A percentile compares a stretch with the other conserved stretches of the same genome.
Evolutionary conservation across 495 filamentous ascomycete species (phyloP).

Genomic region (Penicillium bialowiezense): DNA sequence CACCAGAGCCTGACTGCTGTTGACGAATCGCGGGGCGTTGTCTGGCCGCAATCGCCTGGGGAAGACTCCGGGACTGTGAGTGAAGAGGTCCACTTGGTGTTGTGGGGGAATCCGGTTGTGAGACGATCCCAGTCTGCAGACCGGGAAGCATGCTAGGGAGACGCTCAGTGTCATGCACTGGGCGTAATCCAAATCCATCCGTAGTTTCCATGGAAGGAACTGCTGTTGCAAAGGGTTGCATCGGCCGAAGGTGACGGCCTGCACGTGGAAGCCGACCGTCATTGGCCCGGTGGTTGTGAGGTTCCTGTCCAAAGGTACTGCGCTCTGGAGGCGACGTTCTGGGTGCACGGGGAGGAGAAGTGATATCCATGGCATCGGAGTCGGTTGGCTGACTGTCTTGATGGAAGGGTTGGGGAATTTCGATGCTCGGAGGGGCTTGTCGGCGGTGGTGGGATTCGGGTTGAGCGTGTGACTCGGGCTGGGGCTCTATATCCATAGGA

Average conservation of each 20-base stretch:
- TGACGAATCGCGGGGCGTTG: conserved; percentile 80
- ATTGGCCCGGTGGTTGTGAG: conserved; percentile 50
- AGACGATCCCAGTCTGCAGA: conserved; percentile 66
- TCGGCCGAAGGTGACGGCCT: conserved; percentile 48
- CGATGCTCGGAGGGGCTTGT: conserved; percentile 67
- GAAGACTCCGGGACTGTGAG: conserved; percentile 42
- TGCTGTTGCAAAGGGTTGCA: conserved; percentile 67
- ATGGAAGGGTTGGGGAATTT: conserved; percentile 62
- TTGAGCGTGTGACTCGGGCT: conserved; percentile 37
- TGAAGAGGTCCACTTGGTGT: conserved; percentile 73
- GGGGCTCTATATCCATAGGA: conserved; percentile 11
- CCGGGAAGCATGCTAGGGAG: conserved; percentile 81
- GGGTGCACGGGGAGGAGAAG: conserved; percentile 65
- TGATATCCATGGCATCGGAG: conserved; percentile 54
- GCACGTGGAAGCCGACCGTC: conserved; percentile 52
- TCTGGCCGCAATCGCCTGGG: conserved; percentile 39
- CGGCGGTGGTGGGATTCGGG: conserved; percentile 53
- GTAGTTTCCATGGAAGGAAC: conserved; percentile 70
- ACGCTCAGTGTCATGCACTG: conserved; percentile 82
- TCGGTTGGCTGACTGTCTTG: conserved; percentile 48
- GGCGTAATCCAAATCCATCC: conserved; percentile 73
- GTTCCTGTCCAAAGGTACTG: conserved; percentile 58
- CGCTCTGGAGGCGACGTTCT: conserved; percentile 74
- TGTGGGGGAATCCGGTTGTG: conserved; percentile 90
- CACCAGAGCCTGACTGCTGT: conserved; percentile 81